Evolutionary conservation across 2,329 filamentous ascomycete genomes (phyloP), one percentile per base, ranked within the genome.

Genomic region (Aspergillus sp.): DNA sequence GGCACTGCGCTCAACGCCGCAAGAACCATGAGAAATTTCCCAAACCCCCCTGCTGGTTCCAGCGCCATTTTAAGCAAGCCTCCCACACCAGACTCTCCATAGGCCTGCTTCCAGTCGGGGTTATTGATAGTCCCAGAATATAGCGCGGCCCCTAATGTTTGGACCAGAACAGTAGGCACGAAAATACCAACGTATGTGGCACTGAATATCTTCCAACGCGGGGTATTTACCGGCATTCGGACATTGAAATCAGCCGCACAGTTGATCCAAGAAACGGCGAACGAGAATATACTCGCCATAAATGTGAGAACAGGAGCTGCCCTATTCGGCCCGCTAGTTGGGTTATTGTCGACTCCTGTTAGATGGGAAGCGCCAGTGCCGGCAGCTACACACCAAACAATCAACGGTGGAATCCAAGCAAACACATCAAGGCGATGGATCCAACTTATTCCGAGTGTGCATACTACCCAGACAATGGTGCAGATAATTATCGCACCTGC

Each of bases 231-330:
- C 4, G 72, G 71, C 72, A 75, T 75, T 5, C 69, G 69, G 13
- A 75, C 72, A 51, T 74, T 75, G 53, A 74, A 75, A 51, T 75
- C 72, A 0, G 71, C 69, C 6, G 73, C 71, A 39, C 71, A 74
- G 32, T 75, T 73, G 39, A 73, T 65, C 72, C 72, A 75, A 2
- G 70, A 73, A 1, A 73, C 69, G 0, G 72, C 70, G 50, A 75
- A 75, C 6, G 69, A 72, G 53, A 74, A 74, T 7, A 74, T 71
- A 20, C 71, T 64, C 2, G 72, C 72, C 57, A 74, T 72, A 55
- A 72, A 74, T 2, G 67, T 70, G 18, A 75, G 63, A 4, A 72
- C 65, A 7, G 72, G 61, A 6, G 71, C 72, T 26, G 71, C 73
- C 22, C 69, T 70, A 36, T 72, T 69, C 55, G n/a, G 66, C 63